Evolutionary conservation across 148 eudicot species (phyloP).

Genomic region (Tetragonia tetragonoides): DNA sequence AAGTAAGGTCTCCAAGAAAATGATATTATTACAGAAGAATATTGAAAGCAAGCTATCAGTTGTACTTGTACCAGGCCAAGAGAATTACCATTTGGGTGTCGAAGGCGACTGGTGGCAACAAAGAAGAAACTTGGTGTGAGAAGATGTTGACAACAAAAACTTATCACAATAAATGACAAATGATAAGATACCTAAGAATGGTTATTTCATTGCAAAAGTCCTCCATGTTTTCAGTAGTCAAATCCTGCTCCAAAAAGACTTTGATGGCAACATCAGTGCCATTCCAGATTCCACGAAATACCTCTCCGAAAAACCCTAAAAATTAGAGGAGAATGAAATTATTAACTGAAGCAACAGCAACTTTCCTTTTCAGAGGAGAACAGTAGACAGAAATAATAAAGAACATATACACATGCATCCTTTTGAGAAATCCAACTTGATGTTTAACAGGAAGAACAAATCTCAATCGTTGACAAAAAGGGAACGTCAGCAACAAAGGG

Average conservation of each 20-base stretch:
- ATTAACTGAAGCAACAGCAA: background rate
- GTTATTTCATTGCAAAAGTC: slow-evolving; percentile 98
- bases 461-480: too few relatives aligned
- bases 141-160: background rate
- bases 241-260: slow-evolving; percentile 95
- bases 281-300: slow-evolving; percentile 96
- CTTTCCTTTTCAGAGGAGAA: background rate
- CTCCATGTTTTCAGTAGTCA: slow-evolving; percentile 95
- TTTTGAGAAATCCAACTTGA: too few relatives aligned
- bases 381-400: background rate
- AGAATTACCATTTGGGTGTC: slow-evolving; percentile 95
- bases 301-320: slow-evolving; percentile 95
- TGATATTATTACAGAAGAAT: background rate
- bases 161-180: slow-evolving; percentile 10
- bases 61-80: slow-evolving; percentile 15
- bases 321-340: background rate
- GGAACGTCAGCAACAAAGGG: too few relatives aligned
- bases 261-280: slow-evolving; percentile 98
- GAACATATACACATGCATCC: too few relatives aligned
- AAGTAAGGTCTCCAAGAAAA: slow-evolving; percentile 9
- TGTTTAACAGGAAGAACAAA: too few relatives aligned
- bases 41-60: background rate
- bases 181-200: slow-evolving; percentile 66
- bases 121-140: slow-evolving; percentile 32
- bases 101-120: slow-evolving; percentile 74